Evolutionary conservation across 768 basidiomycete species (phyloP), one percentile per base, ranked within the genome.

Genomic region (Hirschioporus abietinus): DNA sequence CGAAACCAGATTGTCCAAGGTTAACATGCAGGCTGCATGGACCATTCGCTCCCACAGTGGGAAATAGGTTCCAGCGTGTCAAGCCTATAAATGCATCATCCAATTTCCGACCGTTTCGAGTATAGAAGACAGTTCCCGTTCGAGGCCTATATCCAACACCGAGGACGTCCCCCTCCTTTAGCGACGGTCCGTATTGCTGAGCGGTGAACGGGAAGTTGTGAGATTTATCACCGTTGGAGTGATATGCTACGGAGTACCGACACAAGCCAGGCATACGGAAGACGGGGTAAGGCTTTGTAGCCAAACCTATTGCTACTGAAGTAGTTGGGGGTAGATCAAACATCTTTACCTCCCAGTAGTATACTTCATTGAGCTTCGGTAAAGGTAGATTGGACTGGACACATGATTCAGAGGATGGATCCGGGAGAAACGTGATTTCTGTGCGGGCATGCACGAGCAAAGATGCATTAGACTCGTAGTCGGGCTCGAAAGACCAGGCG

Each of bases 281-380:
- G 10, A 90, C 86, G 9, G 97, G 97, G 74, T 94, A 99, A 9
- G 97, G 97, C 76, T 97, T 99, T 1, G 97, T 99, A 20, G 96
- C 95, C 42, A 99, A 76, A 36, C 97, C 97, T 63, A 99, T 87
- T 35, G 94, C 88, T n/a, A 97, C 90, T 60, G 84, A 92, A 9
- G 96, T 99, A 1, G 85, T 81, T 68, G 86, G 82, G 15, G 96
- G 95, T 65, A 97, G 90, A 78, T 99, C 97, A 75, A 95, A 99
- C 92, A 99, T 93, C 80, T 99, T 99, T 68, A 95, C 92, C 76
- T 99, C 97, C 93, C 93, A 99, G 76, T 99, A 99, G 76, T 99
- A 99, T 15, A 98, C 95, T 76, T 99, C 97, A 78, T 99, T 99
- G 63, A 99, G 83, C 74, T 98, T 98, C 15, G 97, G 97, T 2